A percentile compares a stretch with the other conserved stretches of the same genome.
Conservation (phyloP, 495 filamentous ascomycete genomes). For the Xylaria castorea region DNA sequence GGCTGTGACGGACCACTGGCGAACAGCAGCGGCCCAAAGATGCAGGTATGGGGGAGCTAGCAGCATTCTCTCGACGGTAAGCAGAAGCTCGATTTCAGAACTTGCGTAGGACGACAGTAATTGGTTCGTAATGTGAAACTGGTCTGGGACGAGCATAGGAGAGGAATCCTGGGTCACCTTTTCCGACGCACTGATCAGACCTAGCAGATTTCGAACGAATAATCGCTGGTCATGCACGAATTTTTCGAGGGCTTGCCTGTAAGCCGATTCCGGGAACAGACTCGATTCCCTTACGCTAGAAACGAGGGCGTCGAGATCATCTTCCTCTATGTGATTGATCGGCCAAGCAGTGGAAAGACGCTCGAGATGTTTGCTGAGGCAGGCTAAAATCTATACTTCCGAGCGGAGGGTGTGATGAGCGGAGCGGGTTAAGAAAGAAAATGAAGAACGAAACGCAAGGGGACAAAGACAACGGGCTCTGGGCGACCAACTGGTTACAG, state of each 20-base stretch:
- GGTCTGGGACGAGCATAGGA: neutral
- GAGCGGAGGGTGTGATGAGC: neutral
- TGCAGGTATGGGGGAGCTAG: neutral
- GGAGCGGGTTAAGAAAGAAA: neutral
- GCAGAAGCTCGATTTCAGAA: slow-evolving; percentile 14
- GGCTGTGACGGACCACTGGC: neutral
- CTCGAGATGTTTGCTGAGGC: neutral
- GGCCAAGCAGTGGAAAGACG: neutral
- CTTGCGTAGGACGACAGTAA: neutral
- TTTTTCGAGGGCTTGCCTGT: neutral
- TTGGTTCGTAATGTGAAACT: neutral
- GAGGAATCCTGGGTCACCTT: neutral
- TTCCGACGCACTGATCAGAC: neutral
- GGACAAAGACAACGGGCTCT: neutral
- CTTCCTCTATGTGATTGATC: neutral
- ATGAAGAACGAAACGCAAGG: neutral
- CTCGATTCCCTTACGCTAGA: neutral
- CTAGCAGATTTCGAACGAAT: neutral
- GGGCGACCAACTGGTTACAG: neutral
- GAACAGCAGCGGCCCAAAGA: neutral
- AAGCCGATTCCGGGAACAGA: neutral
- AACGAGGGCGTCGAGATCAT: neutral
- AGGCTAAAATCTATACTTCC: neutral
- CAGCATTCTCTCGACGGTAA: slow-evolving; percentile 3
- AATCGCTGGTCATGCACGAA: neutral